Percentiles rank a stretch among this genome's conserved stretches.
Conservation (phyloP, 148 eudicot species). For the Talinum fruticosum region DNA sequence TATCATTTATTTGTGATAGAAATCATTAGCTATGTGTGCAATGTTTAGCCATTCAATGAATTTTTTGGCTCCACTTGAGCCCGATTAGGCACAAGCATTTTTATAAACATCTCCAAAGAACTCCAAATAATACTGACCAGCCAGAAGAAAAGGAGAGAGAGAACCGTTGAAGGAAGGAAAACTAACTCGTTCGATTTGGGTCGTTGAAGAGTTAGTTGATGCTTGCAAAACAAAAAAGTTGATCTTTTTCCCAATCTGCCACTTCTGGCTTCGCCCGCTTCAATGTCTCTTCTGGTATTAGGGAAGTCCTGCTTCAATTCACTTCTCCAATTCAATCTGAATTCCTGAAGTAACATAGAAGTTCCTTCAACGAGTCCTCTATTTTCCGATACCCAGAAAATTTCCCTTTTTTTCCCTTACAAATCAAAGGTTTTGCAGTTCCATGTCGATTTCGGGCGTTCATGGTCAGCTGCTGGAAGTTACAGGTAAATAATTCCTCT, state of each 20-base stretch:
- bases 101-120: no score
- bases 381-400: neutral
- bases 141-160: no score
- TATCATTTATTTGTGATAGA: no score
- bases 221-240: neutral
- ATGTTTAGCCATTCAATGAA: no score
- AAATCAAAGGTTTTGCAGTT: constrained; percentile 13
- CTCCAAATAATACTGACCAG: no score
- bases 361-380: neutral
- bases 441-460: constrained; percentile 61
- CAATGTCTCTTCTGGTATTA: neutral
- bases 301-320: neutral
- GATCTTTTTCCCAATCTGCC: neutral
- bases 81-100: no score
- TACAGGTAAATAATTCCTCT: constrained; percentile 49
- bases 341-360: neutral
- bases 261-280: neutral
- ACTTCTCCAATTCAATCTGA: neutral
- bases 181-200: no score
- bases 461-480: constrained; percentile 76
- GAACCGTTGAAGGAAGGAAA: no score
- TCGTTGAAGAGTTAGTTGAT: neutral
- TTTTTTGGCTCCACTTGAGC: no score
- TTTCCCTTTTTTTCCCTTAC: neutral
- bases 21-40: no score